A percentile compares a stretch with the other conserved stretches of the same genome.
Evolutionary conservation across 2,329 filamentous ascomycete genomes (phyloP).

Genomic region (Polytolypa hystricis): DNA sequence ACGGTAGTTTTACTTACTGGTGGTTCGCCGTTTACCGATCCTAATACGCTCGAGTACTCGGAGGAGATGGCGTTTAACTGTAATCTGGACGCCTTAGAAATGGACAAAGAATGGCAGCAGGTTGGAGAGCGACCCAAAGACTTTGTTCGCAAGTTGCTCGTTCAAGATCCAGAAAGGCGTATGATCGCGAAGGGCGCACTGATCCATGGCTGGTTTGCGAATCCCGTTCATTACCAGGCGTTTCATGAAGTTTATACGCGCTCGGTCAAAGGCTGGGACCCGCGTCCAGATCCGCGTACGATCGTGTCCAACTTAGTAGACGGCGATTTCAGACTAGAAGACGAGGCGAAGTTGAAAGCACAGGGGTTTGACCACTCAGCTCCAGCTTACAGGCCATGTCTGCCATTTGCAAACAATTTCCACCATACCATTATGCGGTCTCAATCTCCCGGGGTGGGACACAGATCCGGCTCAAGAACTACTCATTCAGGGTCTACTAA

Average conservation of each 20-base stretch:
- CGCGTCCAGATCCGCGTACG: constrained; percentile 17
- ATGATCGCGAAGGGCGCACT: constrained; percentile 45
- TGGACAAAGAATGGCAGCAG: constrained; percentile 31
- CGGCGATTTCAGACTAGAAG: too few species aligned
- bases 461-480: too few species aligned
- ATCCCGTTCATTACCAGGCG: constrained; percentile 35
- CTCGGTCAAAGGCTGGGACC: constrained; percentile 40
- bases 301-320: background rate
- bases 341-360: too few species aligned
- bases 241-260: constrained; percentile 41
- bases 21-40: constrained; percentile 36
- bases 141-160: constrained; percentile 43
- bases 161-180: constrained; percentile 38
- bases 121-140: constrained; percentile 37
- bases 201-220: constrained; percentile 46
- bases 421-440: background rate
- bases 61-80: constrained; percentile 25
- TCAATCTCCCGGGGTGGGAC: background rate
- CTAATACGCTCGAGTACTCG: constrained; percentile 19
- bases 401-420: background rate
- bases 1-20: constrained; percentile 42
- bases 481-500: too few species aligned
- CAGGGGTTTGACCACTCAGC: too few species aligned
- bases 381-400: constrained; percentile 1
- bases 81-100: constrained; percentile 36